Evolutionary conservation across 257 asterid species (phyloP), one percentile per base, ranked within the genome.

Genomic region (Catharanthus roseus): DNA sequence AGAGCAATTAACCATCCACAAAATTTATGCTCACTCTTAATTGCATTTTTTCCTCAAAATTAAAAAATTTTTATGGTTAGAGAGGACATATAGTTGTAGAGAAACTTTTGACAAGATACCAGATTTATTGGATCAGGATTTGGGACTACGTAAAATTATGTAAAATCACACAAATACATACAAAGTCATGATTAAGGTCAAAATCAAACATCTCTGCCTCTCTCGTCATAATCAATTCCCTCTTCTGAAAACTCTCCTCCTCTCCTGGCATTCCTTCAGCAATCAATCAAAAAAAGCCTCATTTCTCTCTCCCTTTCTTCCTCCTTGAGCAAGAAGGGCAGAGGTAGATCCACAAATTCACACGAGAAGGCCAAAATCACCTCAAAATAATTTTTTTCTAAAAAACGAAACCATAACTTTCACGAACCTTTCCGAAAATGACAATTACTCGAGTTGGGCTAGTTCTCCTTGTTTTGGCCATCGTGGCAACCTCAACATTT

Each of bases 381-480:
- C 42, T 38, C 42, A 8, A 38, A 38, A 3, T 38, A 38, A 38
- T 38, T 8, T 3, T 38, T 8, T 8, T n/a, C n/a, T n/a, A n/a
- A n/a, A n/a, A n/a, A n/a, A n/a, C n/a, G n/a, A n/a, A n/a, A n/a
- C n/a, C n/a, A n/a, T n/a, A n/a, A n/a, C n/a, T n/a, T n/a, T n/a
- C n/a, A n/a, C 42, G 42, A 3, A 38, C 8, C 42, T 47, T 38
- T 38, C 16, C 21, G n/a, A 47, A 3, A 45, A 88, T 86, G 93
- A 83, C 81, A 70, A 60, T 39, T n/a, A n/a, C n/a, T 74, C 85
- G 86, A 65, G 58, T 71, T 42, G 72, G 79, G 45, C 55, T 76
- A 1, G 36, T 79, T 55, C 21, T 88, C 78, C 72, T 88, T 33
- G 24, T 80, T 60, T 75, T 57, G 64, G 63, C 79, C 53, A 44